Evolutionary conservation across 352 stramenopile genomes (phyloP).

Genomic region (Hyaloperonospora arabidopsidis): DNA sequence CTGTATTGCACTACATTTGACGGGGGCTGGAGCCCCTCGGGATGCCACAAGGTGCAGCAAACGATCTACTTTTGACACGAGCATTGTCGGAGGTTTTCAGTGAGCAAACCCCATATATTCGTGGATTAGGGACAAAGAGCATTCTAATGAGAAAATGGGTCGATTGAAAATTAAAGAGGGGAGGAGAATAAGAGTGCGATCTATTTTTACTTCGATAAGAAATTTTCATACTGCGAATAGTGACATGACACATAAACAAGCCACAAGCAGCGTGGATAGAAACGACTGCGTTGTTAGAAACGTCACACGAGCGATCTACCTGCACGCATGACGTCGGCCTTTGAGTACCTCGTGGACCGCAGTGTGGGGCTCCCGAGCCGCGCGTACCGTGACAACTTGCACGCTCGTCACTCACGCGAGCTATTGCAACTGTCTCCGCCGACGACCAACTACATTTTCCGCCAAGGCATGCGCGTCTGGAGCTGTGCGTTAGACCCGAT

Average conservation of each 20-base stretch:
- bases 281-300: not conserved
- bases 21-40: slow-evolving; percentile 13
- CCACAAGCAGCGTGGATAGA: not conserved
- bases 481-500: slow-evolving; percentile 49
- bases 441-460: slow-evolving; percentile 53
- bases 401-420: slow-evolving; percentile 19
- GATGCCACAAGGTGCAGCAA: slow-evolving; percentile 34
- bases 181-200: too few species aligned
- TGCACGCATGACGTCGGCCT: slow-evolving; percentile 24
- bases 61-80: slow-evolving; percentile 31
- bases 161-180: too few species aligned
- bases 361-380: slow-evolving; percentile 37
- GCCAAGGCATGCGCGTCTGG: slow-evolving; percentile 50
- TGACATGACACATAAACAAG: not conserved
- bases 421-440: slow-evolving; percentile 20
- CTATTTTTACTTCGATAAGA: not conserved
- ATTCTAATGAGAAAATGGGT: too few species aligned
- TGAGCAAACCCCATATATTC: too few species aligned
- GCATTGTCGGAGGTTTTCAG: slow-evolving; percentile 5
- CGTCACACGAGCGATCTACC: too few species aligned
- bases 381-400: slow-evolving; percentile 37
- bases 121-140: too few species aligned
- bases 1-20: not conserved
- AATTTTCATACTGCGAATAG: not conserved
- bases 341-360: slow-evolving; percentile 48